Evolutionary conservation across 139 green algal species (phyloP), one percentile per base, ranked within the genome.

Genomic region (Volvox reticuliferus): DNA sequence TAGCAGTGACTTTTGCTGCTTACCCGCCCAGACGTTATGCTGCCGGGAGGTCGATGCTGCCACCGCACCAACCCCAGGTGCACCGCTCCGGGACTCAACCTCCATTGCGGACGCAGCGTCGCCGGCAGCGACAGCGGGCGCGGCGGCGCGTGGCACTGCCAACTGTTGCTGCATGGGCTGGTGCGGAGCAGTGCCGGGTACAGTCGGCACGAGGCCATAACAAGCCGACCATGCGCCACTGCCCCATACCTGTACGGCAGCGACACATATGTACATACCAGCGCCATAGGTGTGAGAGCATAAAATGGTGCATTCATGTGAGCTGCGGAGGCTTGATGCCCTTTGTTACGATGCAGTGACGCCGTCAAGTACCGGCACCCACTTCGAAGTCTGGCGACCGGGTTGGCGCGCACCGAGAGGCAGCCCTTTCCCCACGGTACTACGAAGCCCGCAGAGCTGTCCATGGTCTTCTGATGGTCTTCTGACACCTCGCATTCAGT

Each of bases 111-210:
- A 65, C 36, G 78, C 78, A 44, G 18, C 37, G 36, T 67, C 36
- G 12, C 13, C 78, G 2, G 55, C 28, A 17, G 75, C 30, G 33
- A 35, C 75, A 9, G 82, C 32, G 12, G 83, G 67, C 5, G 36
- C 63, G 22, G 84, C 35, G 0, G 83, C 78, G 13, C 78, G 28
- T 44, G 35, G 35, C 35, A 18, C 65, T 37, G 67, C 83, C 18
- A 89, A 75, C 50, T 76, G 86, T n/a, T 90, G 86, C 50, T 90
- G 86, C 86, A 90, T 90, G 20, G 71, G 73, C 73, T 62, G 86
- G 22, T 21, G 44, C 17, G 30, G 20, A 3, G 0, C 9, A 32
- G 50, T n/a, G 71, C 73, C 71, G 20, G 86, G 86, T 55, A 83
- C 50, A 30, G 30, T 2, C 6, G 50, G 50, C 18, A 32, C 1